A percentile compares a stretch with the other conserved stretches of the same genome.
Evolutionary conservation across 2,329 filamentous ascomycete genomes (phyloP).

Genomic region (Drechslera avenae): DNA sequence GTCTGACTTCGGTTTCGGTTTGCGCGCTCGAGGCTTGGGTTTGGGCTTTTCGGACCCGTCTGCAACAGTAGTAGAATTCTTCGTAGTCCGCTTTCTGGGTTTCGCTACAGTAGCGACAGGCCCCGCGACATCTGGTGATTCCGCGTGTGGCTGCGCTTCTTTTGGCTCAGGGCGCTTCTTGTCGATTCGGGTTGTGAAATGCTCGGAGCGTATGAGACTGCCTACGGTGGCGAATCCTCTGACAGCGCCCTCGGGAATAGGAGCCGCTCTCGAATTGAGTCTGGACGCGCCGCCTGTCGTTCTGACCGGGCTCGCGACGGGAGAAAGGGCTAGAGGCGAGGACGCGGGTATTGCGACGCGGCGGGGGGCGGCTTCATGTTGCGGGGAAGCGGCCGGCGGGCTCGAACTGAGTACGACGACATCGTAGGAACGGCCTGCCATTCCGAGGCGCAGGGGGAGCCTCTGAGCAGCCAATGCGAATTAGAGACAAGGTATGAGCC

Average conservation of each 20-base stretch:
- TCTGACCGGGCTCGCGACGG: conserved; percentile 22
- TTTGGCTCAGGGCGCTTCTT: conserved; percentile 13
- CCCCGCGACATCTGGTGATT: conserved; percentile 1
- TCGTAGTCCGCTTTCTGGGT: conserved; percentile 22
- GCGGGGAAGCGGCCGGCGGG: conserved; percentile 35
- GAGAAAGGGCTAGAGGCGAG: conserved; percentile 33
- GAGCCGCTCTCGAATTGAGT: conserved; percentile 32
- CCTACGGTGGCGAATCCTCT: conserved; percentile 45
- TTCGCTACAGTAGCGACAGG: conserved; percentile 15
- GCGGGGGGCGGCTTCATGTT: conserved; percentile 25
- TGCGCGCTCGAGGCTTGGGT: conserved; percentile 33
- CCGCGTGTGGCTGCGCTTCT: conserved; percentile 7
- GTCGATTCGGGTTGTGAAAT: conserved; percentile 28
- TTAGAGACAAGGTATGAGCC: conserved; percentile 1
- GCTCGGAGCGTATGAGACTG: conserved; percentile 39
- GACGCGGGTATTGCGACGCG: conserved; percentile 38
- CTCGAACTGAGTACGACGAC: conserved; percentile 41
- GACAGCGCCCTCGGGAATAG: conserved; percentile 30
- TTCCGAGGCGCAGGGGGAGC: conserved; percentile 22
- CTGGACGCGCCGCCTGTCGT: conserved; percentile 31
- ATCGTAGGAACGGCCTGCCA: conserved; percentile 33
- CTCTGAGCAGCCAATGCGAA: conserved; percentile 10
- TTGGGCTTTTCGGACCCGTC: conserved; percentile 23
- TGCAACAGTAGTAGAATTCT: conserved; percentile 9
- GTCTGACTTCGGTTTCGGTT: conserved; percentile 33